phyloP scores from a whole-genome alignment of 2,329 filamentous ascomycete species.

The Curvularia eragrostidis region DNA sequence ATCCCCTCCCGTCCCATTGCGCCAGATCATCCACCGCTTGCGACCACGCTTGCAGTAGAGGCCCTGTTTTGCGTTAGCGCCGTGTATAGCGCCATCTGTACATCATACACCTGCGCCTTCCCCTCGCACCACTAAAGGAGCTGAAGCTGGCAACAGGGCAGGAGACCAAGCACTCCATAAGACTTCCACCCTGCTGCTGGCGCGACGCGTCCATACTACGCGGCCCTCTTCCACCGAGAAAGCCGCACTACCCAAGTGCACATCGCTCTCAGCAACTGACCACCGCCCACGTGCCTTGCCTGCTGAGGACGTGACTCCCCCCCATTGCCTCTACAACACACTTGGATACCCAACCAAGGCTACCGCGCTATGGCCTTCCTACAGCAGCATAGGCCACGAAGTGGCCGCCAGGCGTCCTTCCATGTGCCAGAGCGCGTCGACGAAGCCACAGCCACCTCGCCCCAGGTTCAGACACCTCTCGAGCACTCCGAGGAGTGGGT shows the following conservation, averaged over 20 bases:
- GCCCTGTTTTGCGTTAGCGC: conserved; percentile 30
- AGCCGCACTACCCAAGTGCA: background rate
- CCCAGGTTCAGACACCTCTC: conserved; percentile 55
- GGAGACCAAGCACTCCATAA: conserved; percentile 27
- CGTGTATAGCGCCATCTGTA: conserved; percentile 31
- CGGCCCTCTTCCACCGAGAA: conserved; percentile 1
- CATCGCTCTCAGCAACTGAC: conserved; percentile 15
- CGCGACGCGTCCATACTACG: conserved; percentile 12
- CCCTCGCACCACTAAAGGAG: conserved; percentile 28
- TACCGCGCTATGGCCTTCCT: conserved; percentile 46
- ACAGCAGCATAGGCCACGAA: conserved; percentile 48
- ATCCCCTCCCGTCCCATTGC: conserved; percentile 17
- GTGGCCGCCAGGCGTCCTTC: conserved; percentile 45
- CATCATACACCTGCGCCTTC: conserved; percentile 22
- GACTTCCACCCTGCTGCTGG: conserved; percentile 9
- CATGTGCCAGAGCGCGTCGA: conserved; percentile 35
- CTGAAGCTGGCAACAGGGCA: conserved; percentile 28
- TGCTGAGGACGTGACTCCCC: conserved; percentile 22
- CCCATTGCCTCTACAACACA: conserved; percentile 20
- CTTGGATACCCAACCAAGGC: conserved; percentile 15
- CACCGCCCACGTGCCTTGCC: conserved; percentile 28
- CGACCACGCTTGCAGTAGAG: conserved; percentile 26
- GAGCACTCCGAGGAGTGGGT: conserved; percentile 94
- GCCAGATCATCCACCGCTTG: conserved; percentile 28
- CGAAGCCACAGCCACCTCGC: conserved; percentile 40